These are phyloP conservation scores for Rhizopus arrhizus DNA, from an alignment of 371 early-diverging fungal genomes.

Conservation along the genomic window DNA sequence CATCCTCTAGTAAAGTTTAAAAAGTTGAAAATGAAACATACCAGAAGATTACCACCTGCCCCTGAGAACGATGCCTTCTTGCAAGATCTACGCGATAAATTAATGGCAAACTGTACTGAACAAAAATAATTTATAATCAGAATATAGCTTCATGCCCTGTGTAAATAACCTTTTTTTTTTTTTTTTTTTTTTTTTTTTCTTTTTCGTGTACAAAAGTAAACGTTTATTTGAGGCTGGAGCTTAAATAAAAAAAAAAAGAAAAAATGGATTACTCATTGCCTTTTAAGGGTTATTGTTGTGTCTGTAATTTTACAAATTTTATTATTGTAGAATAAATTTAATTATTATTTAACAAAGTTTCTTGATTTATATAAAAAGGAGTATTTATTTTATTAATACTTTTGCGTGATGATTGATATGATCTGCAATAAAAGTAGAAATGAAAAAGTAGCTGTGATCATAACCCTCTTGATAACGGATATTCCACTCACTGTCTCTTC, in stretches of 20 bases:
- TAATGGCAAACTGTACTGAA: slow-evolving; percentile 5
- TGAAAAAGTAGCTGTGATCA: slow-evolving; percentile 86
- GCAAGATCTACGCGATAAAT: slow-evolving; percentile 26
- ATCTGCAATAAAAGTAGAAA: slow-evolving; percentile 77
- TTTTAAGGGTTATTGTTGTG: too few species aligned
- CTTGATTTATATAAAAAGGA: too few species aligned
- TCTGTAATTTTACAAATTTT: too few species aligned
- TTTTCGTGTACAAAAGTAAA: background rate
- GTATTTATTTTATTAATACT: slow-evolving; percentile 34
- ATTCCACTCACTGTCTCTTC: slow-evolving; percentile 49
- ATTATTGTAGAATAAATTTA: too few species aligned
- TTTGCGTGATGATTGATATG: slow-evolving; percentile 79
- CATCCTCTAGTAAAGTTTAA: slow-evolving; percentile 30
- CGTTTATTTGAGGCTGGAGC: background rate
- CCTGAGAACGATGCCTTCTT: slow-evolving; percentile 29
- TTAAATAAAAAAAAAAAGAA: slow-evolving; percentile 32
- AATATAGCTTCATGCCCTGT: too few species aligned
- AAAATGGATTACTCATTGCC: slow-evolving; percentile 40
- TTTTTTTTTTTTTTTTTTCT: slow-evolving; percentile 2
- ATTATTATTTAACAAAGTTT: too few species aligned
- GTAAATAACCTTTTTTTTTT: slow-evolving; percentile 5
- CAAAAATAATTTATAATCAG: background rate
- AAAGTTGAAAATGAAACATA: slow-evolving; percentile 23
- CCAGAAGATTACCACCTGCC: slow-evolving; percentile 24
- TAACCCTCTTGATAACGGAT: slow-evolving; percentile 80